These are phyloP conservation scores for Aspergillus olivimuriae DNA, from an alignment of 495 filamentous ascomycete genomes.

Conservation along the genomic window DNA sequence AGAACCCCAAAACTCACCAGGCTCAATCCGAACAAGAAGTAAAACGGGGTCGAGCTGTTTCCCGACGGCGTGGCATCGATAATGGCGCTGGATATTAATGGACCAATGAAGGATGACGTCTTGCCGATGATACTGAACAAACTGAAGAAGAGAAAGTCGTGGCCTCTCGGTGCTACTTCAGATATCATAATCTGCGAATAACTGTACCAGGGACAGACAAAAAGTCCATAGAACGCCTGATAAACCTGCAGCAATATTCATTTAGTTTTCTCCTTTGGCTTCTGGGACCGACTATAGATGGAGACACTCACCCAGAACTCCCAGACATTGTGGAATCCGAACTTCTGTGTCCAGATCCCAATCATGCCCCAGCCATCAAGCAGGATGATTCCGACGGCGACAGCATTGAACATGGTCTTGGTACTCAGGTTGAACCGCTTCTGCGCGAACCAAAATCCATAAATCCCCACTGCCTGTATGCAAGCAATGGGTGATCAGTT, in stretches of 20 bases:
- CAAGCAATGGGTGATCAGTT: neutral
- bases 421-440: conserved; percentile 45
- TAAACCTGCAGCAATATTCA: conserved; percentile 36
- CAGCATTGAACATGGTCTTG: conserved; percentile 58
- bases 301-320: conserved; percentile 46
- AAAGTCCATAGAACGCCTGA: conserved; percentile 57
- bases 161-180: conserved; percentile 57
- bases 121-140: conserved; percentile 62
- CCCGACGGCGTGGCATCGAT: conserved; percentile 51
- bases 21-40: conserved; percentile 55
- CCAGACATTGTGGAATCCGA: conserved; percentile 58
- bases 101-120: conserved; percentile 57
- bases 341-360: conserved; percentile 55
- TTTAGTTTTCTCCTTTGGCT: no score
- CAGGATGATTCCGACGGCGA: conserved; percentile 50
- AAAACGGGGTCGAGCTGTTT: conserved; percentile 55
- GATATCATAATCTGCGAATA: conserved; percentile 65
- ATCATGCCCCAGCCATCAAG: conserved; percentile 63
- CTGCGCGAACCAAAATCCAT: conserved; percentile 53
- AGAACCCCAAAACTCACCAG: conserved; percentile 46
- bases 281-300: no score
- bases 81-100: conserved; percentile 58
- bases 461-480: conserved; percentile 50
- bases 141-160: conserved; percentile 62
- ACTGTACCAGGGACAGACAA: conserved; percentile 64